Evolutionary conservation across 352 stramenopile genomes (phyloP).

Genomic region (Pythium aristosporum): DNA sequence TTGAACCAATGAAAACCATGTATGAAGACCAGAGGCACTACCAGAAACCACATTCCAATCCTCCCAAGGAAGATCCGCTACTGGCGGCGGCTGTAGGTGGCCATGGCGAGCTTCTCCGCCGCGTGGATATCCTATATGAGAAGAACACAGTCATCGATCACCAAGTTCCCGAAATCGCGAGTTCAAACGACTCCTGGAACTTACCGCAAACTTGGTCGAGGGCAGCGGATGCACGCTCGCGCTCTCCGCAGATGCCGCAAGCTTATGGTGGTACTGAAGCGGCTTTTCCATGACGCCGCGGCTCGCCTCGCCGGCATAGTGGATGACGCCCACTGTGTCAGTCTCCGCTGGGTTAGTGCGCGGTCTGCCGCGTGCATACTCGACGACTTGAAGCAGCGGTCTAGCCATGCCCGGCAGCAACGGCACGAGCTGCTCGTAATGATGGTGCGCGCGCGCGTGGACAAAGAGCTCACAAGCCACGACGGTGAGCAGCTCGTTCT

Average conservation of each 20-base stretch:
- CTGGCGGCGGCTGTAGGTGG: conserved; percentile 43
- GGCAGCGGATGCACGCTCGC: conserved; percentile 59
- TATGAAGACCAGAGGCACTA: conserved; percentile 14
- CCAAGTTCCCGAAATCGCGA: conserved; percentile 1
- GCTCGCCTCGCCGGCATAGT: conserved; percentile 50
- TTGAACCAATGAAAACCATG: conserved; percentile 20
- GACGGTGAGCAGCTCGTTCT: conserved; percentile 78
- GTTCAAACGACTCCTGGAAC: not conserved
- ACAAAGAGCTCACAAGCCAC: conserved; percentile 75
- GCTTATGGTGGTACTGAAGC: conserved; percentile 46
- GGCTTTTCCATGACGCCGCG: conserved; percentile 46
- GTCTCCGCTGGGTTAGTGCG: conserved; percentile 42
- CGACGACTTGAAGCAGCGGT: conserved; percentile 55
- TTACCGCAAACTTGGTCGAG: conserved; percentile 48
- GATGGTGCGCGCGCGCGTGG: conserved; percentile 57
- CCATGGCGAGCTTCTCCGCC: conserved; percentile 58
- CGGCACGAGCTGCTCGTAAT: conserved; percentile 74
- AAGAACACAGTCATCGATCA: not conserved
- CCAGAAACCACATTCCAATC: conserved; percentile 10
- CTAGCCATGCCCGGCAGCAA: conserved; percentile 62
- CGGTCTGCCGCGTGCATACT: conserved; percentile 49
- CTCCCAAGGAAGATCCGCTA: conserved; percentile 10
- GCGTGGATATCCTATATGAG: conserved; percentile 70
- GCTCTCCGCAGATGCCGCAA: conserved; percentile 16
- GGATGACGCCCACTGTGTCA: conserved; percentile 54